Base-by-base conservation (phyloP, 2,329 filamentous ascomycete genomes). In the Colletotrichum agaves region DNA sequence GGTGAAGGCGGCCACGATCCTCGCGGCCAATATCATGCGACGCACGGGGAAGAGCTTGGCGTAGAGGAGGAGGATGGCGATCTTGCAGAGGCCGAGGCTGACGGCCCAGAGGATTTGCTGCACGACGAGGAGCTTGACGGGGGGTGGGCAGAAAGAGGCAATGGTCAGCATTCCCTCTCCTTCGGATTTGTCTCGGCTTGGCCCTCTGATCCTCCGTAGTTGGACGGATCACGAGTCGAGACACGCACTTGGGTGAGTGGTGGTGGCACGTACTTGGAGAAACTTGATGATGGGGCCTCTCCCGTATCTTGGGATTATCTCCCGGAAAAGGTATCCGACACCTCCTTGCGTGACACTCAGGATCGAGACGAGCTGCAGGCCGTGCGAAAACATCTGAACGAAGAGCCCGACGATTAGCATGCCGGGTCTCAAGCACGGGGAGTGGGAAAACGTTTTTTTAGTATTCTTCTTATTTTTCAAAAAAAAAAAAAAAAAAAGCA, bases 81-180 rank as follows among this genome's bases (percentile, higher is more conserved):
- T 69, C 61, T 76, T 78, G 67, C 72, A 74, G 21, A 75, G 70
- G 19, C 71, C 62, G 21, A 78, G 73, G 33, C 73, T 74, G 21
- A 75, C 23, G 1, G 73, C 74, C 76, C 75, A 78, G 23, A 78
- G 69, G 47, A 76, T 63, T 55, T 78, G 76, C n/a, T 76, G 71
- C 2, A 73, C 61, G 4, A 73, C 44, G 27, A 71, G 64, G 19
- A 72, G 61, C 72, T 73, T 73, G 21, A 2, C 17, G 7, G 23
- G 17, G n/a, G n/a, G n/a, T n/a, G n/a, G n/a, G n/a, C n/a, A n/a
- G n/a, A n/a, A n/a, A 27, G 2, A 27, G 5, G 27, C 27, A 8
- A 8, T 27, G 2, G 8, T 27, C 8, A 27, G 27, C 27, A 27
- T 27, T n/a, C n/a, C n/a, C 27, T 27, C 8, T 27, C 6, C 27